Evolutionary conservation across 2,329 filamentous ascomycete genomes (phyloP), one percentile per base, ranked within the genome.

Genomic region (Xenoacremonium recifei): DNA sequence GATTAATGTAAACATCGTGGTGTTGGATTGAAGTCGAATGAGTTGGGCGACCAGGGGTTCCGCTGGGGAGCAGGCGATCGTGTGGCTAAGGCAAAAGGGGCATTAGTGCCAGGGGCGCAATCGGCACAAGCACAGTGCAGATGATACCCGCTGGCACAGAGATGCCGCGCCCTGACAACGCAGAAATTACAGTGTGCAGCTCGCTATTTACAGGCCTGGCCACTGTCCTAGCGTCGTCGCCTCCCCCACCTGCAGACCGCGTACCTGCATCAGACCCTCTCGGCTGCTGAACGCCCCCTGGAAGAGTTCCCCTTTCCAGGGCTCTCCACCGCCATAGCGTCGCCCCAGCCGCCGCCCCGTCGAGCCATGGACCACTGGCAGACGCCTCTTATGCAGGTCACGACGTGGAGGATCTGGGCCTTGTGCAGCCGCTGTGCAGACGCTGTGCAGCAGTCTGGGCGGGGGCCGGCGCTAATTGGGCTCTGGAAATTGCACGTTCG

Each of bases 251-350:
- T 9, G 9, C 5, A 18, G 42, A 21, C 42, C 32, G 46, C 40
- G 50, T 58, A 55, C 49, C 50, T 59, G 53, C 54, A 58, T 44
- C 43, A 44, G 39, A n/a, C n/a, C n/a, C n/a, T n/a, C n/a, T n/a
- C n/a, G n/a, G n/a, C n/a, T n/a, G n/a, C n/a, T n/a, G n/a, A n/a
- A n/a, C n/a, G 37, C 43, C 47, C 42, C 36, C 32, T 34, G 32
- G 5, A 20, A 20, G 11, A 9, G 32, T 34, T 34, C 32, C 17
- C 32, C 32, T 34, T 18, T 19, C 32, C 5, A n/a, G 32, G 32
- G n/a, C n/a, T n/a, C 32, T 31, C 29, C 29, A 31, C 29, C 29
- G 29, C n/a, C n/a, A n/a, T n/a, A n/a, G n/a, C n/a, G n/a, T n/a
- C n/a, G 7, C 29, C 29, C 29, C 13, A n/a, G 7, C 7, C 13